Evolutionary conservation across 148 eudicot genomes (phyloP), one percentile per base, ranked within the genome.

Genomic region (Mesembryanthemum crystallinum): DNA sequence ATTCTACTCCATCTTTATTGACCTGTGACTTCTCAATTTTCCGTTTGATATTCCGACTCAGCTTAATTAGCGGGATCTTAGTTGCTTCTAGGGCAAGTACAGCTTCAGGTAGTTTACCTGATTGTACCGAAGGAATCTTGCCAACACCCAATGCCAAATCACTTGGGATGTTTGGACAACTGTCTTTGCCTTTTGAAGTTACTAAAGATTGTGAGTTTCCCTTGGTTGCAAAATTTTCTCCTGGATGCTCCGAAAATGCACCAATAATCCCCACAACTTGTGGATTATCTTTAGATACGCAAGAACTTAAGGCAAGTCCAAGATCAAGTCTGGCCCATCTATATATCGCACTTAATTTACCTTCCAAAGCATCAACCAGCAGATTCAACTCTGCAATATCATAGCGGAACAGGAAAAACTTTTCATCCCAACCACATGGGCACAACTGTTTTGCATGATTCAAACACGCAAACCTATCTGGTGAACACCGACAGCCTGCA

Each of bases 301-400:
- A 80, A 75, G 97, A 87, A 78, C 90, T 88, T 71, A 96, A 82
- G 30, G 97, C 89, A 55, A 96, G 81, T 71, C 97, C 95, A 75
- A 96, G 91, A 85, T 92, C 91, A 67, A 82, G 86, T 68, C 89
- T 89, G 37, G 98, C 94, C 97, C 97, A 96, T 85, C 92, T 86
- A 83, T 96, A 91, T 63, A 96, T 81, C 35, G 98, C 88, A 79
- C 98, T 91, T 62, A 96, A 79, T 87, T 96, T 96, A 64, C 99
- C 99, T 77, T 96, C 98, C 78, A 96, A 78, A 76, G 99, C 99
- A 85, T 96, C 97, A 82, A 86, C 92, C 83, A 96, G 75, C 33
- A 96, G 76, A 78, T 89, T 85, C 78, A 96, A 75, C 75, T 96
- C 99, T 47, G 76, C 43, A 62, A 88, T 82, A 77, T 88, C 91